A percentile compares a stretch with the other conserved stretches of the same genome.
Evolutionary conservation across 441 rosid species (phyloP).

Genomic region (Rhodomyrtus psidioides): DNA sequence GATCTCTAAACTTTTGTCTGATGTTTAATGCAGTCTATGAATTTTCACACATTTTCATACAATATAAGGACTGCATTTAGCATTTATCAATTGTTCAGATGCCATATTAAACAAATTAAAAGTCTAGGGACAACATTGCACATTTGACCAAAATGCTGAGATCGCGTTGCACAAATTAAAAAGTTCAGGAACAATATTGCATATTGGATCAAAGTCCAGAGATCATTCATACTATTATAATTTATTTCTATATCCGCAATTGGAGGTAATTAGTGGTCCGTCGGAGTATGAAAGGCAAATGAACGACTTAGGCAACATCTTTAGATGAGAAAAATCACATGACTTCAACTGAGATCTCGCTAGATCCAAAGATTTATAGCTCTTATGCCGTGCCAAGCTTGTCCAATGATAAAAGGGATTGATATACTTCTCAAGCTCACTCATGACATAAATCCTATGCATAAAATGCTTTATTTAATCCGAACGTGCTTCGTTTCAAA

Average conservation of each 20-base stretch:
- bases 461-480: background rate
- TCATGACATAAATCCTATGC: accelerated
- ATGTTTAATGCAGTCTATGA: background rate
- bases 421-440: background rate
- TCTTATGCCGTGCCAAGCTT: background rate
- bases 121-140: no score
- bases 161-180: accelerated
- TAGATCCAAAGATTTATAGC: background rate
- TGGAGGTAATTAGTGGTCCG: background rate
- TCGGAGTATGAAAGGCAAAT: background rate
- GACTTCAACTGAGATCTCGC: background rate
- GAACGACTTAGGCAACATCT: background rate
- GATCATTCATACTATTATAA: background rate
- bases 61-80: background rate
- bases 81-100: background rate
- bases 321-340: background rate
- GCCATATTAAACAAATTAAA: background rate
- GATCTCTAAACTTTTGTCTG: no score
- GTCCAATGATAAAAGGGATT: background rate
- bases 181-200: accelerated
- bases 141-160: accelerated
- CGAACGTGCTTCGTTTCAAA: accelerated
- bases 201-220: background rate
- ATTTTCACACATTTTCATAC: background rate
- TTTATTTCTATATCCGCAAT: background rate